Evolutionary conservation across 768 basidiomycete species (phyloP), one percentile per base, ranked within the genome.

Genomic region (Agrocybe chaxingu): DNA sequence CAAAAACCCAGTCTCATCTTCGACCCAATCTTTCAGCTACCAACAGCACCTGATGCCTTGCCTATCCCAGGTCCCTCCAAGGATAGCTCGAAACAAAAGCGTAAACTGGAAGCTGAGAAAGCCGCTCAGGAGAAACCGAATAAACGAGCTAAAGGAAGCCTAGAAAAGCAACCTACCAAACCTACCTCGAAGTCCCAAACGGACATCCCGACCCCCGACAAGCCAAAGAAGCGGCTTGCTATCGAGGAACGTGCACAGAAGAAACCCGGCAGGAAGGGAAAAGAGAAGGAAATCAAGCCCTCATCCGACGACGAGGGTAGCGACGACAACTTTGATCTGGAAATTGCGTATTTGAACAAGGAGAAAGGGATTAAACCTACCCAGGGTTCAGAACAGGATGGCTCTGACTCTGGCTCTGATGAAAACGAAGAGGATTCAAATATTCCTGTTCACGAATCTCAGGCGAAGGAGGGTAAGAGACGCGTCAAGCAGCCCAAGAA

Each of bases 381-480:
- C 19, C 5, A 30, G 7, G 53, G 9, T 4, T 35, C 46, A 7
- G 49, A 53, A 37, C 30, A 56, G 18, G 45, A 48, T 33, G 59
- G 40, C 9, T 52, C 43, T 11, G 57, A 52, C 13, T 47, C 47
- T 8, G 46, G 51, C 34, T 51, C 18, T 4, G 62, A 59, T 4
- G 53, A 57, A 11, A 58, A 65, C 8, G 61, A 49, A 8, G 61
- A 55, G 7, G 60, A 61, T 29, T 60, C 50, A 31, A 59, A 62
- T 12, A 55, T 54, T 18, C 70, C 82, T n/a, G 73, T 85, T n/a
- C 88, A 92, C 55, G 87, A 89, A 62, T 79, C 81, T 2, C 45
- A 85, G 41, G 65, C 66, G 52, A 69, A 67, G 53, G 67, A 66
- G 7, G 49, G 57, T 34, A 74, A 64, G 16, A 57, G 40, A 57